Evolutionary conservation across 148 eudicot genomes (phyloP), one percentile per base, ranked within the genome.

Genomic region (Linanthus parryae): DNA sequence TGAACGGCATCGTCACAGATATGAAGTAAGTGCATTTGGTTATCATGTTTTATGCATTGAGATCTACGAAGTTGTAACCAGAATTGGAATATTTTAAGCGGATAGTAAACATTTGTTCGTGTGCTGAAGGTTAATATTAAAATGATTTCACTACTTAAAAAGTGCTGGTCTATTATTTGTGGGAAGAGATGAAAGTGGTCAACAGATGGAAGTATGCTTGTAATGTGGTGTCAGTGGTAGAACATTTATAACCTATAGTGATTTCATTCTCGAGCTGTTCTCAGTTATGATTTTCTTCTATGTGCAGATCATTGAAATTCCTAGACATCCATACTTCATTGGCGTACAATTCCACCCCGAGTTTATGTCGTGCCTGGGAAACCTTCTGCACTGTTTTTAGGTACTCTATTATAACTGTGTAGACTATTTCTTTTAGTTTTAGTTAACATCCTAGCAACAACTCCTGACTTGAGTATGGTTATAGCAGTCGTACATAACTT

Each of bases 281-380:
- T n/a, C n/a, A n/a, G n/a, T n/a, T n/a, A n/a, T n/a, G n/a, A n/a
- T n/a, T n/a, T n/a, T n/a, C n/a, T n/a, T 61, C 17, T 27, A 8
- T 25, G 33, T 49, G 54, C 84, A 92, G 99, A 84, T 94, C 54
- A 59, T 92, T 57, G 99, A 92, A 72, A 73, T 92, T 28, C 71
- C 75, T 25, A 67, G 61, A 49, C 99, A 92, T 68, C 95, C 94
- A 0, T 92, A 71, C 56, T 92, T 75, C 56, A 42, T 92, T 30
- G 99, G 95, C 27, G 95, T 77, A 62, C 99, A 92, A 59, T 92
- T 92, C 63, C 99, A 92, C 69, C 99, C 99, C 0, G 99, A 92
- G 77, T 92, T 79, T 53, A 92, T 75, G 50, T 88, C 99, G 26
- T 75, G 99, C 99, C 99, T 8, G 95, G 85, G 53, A 84, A 77